phyloP scores from a whole-genome alignment of 805 yeast genomes.

The Teunomyces atbi region DNA sequence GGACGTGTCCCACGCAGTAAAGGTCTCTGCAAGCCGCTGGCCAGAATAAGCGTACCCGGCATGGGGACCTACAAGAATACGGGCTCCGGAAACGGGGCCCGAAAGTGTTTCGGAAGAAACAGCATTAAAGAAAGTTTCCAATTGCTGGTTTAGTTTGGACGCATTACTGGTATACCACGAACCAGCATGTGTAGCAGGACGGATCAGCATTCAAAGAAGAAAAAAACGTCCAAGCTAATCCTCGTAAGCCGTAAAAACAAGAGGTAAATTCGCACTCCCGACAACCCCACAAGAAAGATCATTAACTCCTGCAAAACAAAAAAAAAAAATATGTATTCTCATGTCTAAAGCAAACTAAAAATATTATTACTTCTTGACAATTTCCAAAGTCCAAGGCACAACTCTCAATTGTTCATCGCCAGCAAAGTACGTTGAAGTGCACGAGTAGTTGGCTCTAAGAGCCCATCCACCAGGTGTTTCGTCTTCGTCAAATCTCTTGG shows the following conservation, averaged over 20 bases:
- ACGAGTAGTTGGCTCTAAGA: constrained; percentile 32
- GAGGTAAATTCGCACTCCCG: too few relatives aligned
- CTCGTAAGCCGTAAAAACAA: background rate
- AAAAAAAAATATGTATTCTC: background rate
- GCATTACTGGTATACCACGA: constrained; percentile 71
- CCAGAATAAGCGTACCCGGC: constrained; percentile 93
- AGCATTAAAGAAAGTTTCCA: constrained; percentile 45
- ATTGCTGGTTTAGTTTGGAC: constrained; percentile 45
- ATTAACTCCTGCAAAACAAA: background rate
- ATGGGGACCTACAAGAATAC: constrained; percentile 54
- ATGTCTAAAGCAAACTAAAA: constrained; percentile 6
- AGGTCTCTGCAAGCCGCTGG: constrained; percentile 70
- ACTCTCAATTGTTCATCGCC: constrained; percentile 27
- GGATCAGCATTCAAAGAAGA: constrained; percentile 16
- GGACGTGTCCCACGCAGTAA: constrained; percentile 62
- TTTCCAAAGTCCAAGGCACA: constrained; percentile 36
- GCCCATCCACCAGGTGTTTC: constrained; percentile 40
- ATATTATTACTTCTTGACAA: constrained; percentile 22
- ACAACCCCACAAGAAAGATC: too few relatives aligned
- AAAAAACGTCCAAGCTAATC: background rate
- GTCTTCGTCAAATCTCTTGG: constrained; percentile 30
- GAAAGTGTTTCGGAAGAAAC: constrained; percentile 24
- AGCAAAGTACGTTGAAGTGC: constrained; percentile 33
- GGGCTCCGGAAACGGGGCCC: constrained; percentile 26
- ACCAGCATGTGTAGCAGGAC: constrained; percentile 88